A percentile compares a stretch with the other conserved stretches of the same genome.
Evolutionary conservation across 208 protist species (phyloP).

Genomic region (Wallacemonas sp.): DNA sequence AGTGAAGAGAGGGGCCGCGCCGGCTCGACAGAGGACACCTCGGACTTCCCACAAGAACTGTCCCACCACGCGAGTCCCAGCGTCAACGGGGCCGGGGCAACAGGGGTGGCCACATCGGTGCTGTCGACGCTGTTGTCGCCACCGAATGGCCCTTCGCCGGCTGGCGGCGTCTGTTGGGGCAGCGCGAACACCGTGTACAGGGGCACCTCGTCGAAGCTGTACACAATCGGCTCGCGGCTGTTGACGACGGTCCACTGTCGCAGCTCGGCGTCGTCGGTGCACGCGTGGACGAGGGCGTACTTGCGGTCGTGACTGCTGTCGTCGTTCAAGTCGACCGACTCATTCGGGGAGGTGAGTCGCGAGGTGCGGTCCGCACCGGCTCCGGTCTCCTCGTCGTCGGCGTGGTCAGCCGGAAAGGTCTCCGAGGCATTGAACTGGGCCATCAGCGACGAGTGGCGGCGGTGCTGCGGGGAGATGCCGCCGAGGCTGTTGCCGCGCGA

Average conservation of each 20-base stretch:
- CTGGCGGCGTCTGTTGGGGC: neutral
- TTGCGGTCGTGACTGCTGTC: neutral
- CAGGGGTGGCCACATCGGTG: neutral
- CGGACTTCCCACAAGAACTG: neutral
- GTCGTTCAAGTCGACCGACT: neutral
- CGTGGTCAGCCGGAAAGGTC: neutral
- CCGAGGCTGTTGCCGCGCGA: neutral
- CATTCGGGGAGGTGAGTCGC: neutral
- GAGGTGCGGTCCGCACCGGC: neutral
- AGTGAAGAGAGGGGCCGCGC: neutral
- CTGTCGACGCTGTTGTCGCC: neutral
- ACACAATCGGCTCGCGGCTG: conserved; percentile 30
- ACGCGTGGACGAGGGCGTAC: conserved; percentile 46
- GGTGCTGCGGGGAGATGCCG: conserved; percentile 8
- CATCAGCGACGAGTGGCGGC: conserved; percentile 11
- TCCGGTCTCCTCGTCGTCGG: neutral
- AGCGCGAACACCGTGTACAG: conserved; percentile 3
- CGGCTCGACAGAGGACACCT: neutral
- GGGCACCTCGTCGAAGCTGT: conserved; percentile 11
- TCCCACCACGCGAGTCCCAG: conserved; percentile 13
- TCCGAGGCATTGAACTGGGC: conserved; percentile 6
- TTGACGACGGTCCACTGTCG: conserved; percentile 34
- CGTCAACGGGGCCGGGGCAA: neutral
- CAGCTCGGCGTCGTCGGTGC: conserved; percentile 22
- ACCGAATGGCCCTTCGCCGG: neutral